A percentile compares a stretch with the other conserved stretches of the same genome.
These are phyloP conservation scores for Datura wrightii DNA, from an alignment of 257 asterid species.

Conservation along the genomic window DNA sequence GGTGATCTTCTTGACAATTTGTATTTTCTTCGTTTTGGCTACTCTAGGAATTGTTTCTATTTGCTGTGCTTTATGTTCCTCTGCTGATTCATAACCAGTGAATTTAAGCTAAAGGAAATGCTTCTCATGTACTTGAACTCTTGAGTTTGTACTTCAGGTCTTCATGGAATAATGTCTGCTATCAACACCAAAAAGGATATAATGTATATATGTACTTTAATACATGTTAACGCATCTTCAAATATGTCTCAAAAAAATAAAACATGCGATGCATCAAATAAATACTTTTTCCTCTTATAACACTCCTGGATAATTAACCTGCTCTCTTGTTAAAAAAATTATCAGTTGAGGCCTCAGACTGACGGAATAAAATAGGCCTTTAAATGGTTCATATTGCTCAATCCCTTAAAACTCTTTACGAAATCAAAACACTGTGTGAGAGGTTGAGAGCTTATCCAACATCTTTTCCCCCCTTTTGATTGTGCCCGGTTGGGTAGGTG, in stretches of 20 bases:
- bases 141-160: constrained; percentile 1
- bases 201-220: not conserved
- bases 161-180: not conserved
- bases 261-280: not conserved
- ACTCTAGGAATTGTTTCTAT: not conserved
- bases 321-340: not conserved
- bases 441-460: not conserved
- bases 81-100: not conserved
- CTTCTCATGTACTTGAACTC: not conserved
- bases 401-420: not conserved
- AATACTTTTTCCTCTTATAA: not conserved
- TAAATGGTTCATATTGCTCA: not conserved
- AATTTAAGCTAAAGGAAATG: not conserved
- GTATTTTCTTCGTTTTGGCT: not conserved
- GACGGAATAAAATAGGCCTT: not conserved
- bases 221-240: not conserved
- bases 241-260: not conserved
- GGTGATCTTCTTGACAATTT: not conserved
- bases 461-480: not conserved
- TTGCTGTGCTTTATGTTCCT: not conserved
- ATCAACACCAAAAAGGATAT: not conserved
- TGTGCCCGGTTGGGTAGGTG: not conserved
- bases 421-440: not conserved
- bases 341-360: not conserved
- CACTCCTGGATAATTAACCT: not conserved